Percentiles rank a stretch among this genome's conserved stretches.
These are phyloP conservation scores for Abrus pulchellus DNA, from an alignment of 306 rosid species.

Conservation along the genomic window DNA sequence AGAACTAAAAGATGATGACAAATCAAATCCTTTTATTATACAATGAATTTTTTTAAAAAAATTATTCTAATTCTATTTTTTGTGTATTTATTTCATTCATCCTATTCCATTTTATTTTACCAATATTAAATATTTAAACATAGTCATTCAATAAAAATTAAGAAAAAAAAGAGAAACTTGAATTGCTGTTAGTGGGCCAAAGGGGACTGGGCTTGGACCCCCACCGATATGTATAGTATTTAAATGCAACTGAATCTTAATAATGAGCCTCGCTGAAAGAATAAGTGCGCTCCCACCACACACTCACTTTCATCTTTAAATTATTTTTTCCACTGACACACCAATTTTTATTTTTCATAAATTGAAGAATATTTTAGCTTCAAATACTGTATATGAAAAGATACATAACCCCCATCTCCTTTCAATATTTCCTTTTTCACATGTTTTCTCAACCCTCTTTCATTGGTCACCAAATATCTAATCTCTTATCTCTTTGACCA, in stretches of 20 bases:
- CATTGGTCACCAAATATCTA: slow-evolving; percentile 1
- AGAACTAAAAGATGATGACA: too few relatives aligned
- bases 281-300: slow-evolving; percentile 44
- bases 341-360: background rate
- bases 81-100: too few relatives aligned
- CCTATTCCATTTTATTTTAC: too few relatives aligned
- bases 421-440: background rate
- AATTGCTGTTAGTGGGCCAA: slow-evolving; percentile 41
- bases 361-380: background rate
- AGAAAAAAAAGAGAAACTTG: background rate
- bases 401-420: slow-evolving; percentile 24
- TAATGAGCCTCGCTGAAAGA: slow-evolving; percentile 15
- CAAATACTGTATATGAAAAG: background rate
- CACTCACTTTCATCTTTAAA: background rate
- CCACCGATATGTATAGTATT: background rate
- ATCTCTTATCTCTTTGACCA: slow-evolving; percentile 27
- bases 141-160: background rate
- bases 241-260: slow-evolving; percentile 27
- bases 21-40: too few relatives aligned
- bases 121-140: background rate
- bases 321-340: background rate
- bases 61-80: too few relatives aligned
- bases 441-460: background rate
- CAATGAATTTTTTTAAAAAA: too few relatives aligned
- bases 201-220: slow-evolving; percentile 48